Base-by-base conservation (phyloP, 2,329 filamentous ascomycete genomes). In the Phialophora chinensis region DNA sequence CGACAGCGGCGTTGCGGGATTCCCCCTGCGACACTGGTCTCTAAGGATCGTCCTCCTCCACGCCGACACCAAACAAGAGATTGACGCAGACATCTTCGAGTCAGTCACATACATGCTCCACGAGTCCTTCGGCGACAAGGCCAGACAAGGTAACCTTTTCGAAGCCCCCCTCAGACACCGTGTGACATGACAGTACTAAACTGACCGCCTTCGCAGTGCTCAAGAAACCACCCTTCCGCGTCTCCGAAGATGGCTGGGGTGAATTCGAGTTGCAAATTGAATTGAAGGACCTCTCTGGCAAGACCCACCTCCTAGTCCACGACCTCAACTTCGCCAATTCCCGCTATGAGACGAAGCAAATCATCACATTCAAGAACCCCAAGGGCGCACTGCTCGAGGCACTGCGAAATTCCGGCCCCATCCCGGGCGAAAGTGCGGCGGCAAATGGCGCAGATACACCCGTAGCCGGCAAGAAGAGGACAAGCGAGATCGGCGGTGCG, bases 251-350 rank as follows among this genome's bases (percentile, higher is more conserved):
- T 80, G 95, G 95, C 73, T 99, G 95, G 95, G 95, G 95, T 75
- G 95, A 98, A 81, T 99, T 99, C 78, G 95, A 98, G 77, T 94
- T 99, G 88, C 85, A 84, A 56, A 95, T 98, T 75, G 88, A 91
- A 69, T 86, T 96, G 73, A 90, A 89, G 75, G 91, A 90, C 52
- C 63, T 70, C 11, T 88, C 90, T 33, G 92, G 95, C 79, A 97
- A 97, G 84, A 94, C 97, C 75, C 87, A 92, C 75, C 84, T 86
- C 14, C 84, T 99, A 71, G 81, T 84, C 59, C 95, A 99, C 79
- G 95, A 99, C 76, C 86, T 99, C 68, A 97, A 98, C 84, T 99
- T 99, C 79, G 85, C 87, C 72, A 85, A 89, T 72, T 84, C 89
- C 68, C 86, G 86, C 69, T 99, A 99, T 79, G 93, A 97, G 77